Base-by-base conservation (phyloP, 1,139 yeast species). In the Saccharomyces hybrid region DNA sequence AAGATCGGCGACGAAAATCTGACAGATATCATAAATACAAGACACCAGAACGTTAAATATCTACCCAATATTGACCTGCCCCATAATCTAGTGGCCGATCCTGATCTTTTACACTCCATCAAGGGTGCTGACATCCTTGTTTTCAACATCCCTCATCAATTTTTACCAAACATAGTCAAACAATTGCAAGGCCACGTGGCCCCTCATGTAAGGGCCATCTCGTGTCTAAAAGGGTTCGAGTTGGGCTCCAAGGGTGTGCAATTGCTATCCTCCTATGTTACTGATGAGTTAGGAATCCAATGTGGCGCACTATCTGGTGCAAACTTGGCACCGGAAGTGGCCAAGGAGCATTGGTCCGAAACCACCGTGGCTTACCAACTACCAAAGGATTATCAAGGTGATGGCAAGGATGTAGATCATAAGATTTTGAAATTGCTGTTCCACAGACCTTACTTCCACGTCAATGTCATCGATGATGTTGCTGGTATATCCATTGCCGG, bases 281-380 rank as follows among this genome's bases (percentile, higher is more conserved):
- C 86, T 56, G 84, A 86, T 61, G 79, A 81, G 58, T 79, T 90
- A 65, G 91, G 91, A 47, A 80, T 91, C 63, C 82, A 85, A 72
- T 90, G 97, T 75, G 98, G 97, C 69, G 96, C 89, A 14, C 77
- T 90, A 57, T 85, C 95, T 2, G 98, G 98, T 55, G 98, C 98
- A 56, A 90, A 90, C 73, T 78, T 90, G 63, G 97, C 98, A 56
- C 86, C 89, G 52, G 98, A 91, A 74, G 96, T 90, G 56, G 98
- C 98, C 60, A 80, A 79, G 71, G 88, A 86, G 71, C 86, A 86
- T 73, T 91, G 93, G 89, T 86, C 95, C 48, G 98, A 90, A 75
- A 89, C 97, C 57, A 88, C 97, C 23, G 85, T 90, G 59, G 97
- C 96, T n/a, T 90, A 88, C 76, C 82, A 81, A 55, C 64, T 77